Percentiles rank a stretch among this genome's conserved stretches.
Conservation (phyloP, 2,329 filamentous ascomycete species). For the Penicillium verrucosum region DNA sequence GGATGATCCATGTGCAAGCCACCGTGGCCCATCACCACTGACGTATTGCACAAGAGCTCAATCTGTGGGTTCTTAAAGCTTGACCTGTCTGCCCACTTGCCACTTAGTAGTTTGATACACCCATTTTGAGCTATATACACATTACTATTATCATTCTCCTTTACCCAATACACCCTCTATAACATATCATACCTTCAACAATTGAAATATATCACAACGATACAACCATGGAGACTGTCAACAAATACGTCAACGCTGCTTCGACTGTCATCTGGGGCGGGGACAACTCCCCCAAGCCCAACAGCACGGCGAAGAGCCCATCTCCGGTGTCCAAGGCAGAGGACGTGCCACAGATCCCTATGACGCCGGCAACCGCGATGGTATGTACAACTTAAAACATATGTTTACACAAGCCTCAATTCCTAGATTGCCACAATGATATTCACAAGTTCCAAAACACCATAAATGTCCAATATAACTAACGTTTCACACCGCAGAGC, state of each 20-base stretch:
- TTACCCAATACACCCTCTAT: neutral
- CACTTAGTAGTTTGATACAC: neutral
- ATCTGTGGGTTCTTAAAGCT: slow-evolving; percentile 5
- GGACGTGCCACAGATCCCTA: slow-evolving; percentile 69
- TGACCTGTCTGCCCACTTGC: slow-evolving; percentile 1
- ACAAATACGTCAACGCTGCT: slow-evolving; percentile 49
- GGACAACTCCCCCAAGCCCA: slow-evolving; percentile 24
- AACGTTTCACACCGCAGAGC: slow-evolving; percentile 18
- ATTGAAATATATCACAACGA: neutral
- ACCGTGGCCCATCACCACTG: slow-evolving; percentile 1
- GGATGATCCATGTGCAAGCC: neutral
- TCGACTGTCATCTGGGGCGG: slow-evolving; percentile 52
- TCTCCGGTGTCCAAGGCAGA: slow-evolving; percentile 67
- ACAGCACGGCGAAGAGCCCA: slow-evolving; percentile 58
- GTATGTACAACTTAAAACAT: slow-evolving; percentile 33
- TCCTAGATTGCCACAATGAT: neutral
- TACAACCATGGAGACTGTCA: slow-evolving; percentile 62
- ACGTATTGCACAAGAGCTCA: neutral
- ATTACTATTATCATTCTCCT: neutral
- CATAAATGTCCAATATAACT: neutral
- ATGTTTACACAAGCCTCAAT: neutral
- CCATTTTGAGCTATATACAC: neutral
- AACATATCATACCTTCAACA: neutral
- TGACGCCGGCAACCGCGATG: slow-evolving; percentile 72
- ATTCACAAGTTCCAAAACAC: neutral